phyloP scores from a whole-genome alignment of 495 filamentous ascomycete species.

The Daldinia childiae region DNA sequence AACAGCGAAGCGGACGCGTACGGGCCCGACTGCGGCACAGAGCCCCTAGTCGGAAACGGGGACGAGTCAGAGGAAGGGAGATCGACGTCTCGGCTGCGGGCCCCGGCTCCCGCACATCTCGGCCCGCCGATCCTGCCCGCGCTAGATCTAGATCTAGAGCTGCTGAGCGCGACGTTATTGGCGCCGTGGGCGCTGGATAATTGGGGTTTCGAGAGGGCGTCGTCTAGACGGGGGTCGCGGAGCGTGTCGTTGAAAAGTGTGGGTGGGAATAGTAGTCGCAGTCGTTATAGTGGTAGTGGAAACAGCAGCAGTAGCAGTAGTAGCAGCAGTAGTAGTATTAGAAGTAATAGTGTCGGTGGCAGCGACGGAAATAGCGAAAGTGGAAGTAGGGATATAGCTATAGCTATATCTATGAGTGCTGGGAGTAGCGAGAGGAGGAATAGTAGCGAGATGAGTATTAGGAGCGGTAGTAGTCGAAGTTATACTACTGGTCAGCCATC shows the following conservation, averaged over 20 bases:
- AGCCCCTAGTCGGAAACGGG: background rate
- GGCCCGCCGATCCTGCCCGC: slow-evolving; percentile 33
- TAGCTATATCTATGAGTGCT: background rate
- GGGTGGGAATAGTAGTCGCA: background rate
- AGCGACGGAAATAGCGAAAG: background rate
- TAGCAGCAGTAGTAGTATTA: background rate
- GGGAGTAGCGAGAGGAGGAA: background rate
- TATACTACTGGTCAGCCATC: background rate
- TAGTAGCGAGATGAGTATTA: background rate
- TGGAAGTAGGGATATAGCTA: background rate
- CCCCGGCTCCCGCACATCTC: slow-evolving; percentile 21
- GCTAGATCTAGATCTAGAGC: slow-evolving; percentile 24
- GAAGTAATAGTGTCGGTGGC: background rate
- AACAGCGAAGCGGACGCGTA: slow-evolving; percentile 39
- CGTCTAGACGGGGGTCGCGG: background rate
- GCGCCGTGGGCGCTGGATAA: slow-evolving; percentile 28
- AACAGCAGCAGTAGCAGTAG: background rate
- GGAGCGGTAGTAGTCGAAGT: background rate
- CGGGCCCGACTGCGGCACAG: slow-evolving; percentile 16
- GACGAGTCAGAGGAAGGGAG: background rate
- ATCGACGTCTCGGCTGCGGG: background rate
- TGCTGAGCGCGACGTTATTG: slow-evolving; percentile 30
- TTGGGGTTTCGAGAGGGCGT: slow-evolving; percentile 6
- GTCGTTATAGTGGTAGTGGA: background rate
- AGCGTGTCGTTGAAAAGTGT: background rate